phyloP scores from a whole-genome alignment of 768 basidiomycete species.

The Chalciporus piperatus region DNA sequence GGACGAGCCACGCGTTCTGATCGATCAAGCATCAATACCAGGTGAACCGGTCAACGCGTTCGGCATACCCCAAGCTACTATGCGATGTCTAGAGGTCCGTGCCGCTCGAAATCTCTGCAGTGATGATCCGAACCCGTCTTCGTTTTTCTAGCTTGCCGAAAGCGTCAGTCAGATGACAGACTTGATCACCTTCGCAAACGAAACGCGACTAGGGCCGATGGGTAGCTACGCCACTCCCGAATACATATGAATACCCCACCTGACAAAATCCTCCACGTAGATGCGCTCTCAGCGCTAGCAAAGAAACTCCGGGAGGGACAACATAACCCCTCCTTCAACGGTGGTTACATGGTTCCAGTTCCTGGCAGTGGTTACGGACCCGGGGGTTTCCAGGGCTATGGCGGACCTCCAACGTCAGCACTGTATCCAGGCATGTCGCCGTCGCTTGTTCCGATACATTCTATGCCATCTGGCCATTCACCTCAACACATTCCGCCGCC shows the following conservation, averaged over 20 bases:
- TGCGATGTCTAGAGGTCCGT: conserved; percentile 81
- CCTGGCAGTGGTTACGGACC: conserved; percentile 16
- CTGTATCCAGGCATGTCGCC: conserved; percentile 45
- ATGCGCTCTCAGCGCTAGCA: conserved; percentile 42
- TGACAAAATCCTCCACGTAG: conserved; percentile 32
- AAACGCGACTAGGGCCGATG: conserved; percentile 55
- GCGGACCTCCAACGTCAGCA: conserved; percentile 37
- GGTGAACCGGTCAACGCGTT: conserved; percentile 85
- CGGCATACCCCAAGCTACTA: conserved; percentile 85
- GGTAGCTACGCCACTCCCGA: conserved; percentile 47
- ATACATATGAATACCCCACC: conserved; percentile 23
- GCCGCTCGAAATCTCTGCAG: background rate
- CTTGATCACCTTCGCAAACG: conserved; percentile 62
- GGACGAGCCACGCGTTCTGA: conserved; percentile 63
- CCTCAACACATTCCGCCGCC: conserved; percentile 47
- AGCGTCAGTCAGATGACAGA: conserved; percentile 80
- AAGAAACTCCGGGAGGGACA: conserved; percentile 36
- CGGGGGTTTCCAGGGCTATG: conserved; percentile 24
- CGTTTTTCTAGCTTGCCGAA: conserved; percentile 60
- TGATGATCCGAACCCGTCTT: conserved; percentile 4
- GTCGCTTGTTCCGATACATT: conserved; percentile 44
- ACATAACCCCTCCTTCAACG: conserved; percentile 14
- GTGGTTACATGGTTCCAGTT: conserved; percentile 17
- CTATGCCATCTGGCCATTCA: conserved; percentile 39
- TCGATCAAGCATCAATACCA: conserved; percentile 66